Conservation (phyloP, 2,329 filamentous ascomycete genomes). For the Thermoascus crustaceus region DNA sequence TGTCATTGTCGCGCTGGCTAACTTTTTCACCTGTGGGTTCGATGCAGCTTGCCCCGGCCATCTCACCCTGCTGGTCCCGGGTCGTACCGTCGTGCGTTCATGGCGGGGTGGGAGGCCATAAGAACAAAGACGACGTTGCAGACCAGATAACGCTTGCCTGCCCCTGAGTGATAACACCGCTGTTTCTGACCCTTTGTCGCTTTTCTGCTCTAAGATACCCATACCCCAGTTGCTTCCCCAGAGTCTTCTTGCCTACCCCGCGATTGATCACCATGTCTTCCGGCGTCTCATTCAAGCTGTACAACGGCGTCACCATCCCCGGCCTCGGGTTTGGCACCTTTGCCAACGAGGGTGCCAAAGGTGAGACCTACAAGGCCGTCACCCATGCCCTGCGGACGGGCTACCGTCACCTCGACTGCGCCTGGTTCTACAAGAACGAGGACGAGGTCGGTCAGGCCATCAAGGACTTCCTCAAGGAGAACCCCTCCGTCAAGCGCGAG, state of each 20-base stretch:
- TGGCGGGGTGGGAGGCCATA: not conserved
- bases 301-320: constrained; percentile 54
- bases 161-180: no score
- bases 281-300: constrained; percentile 44
- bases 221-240: not conserved
- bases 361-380: constrained; percentile 50
- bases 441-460: constrained; percentile 46
- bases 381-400: constrained; percentile 43
- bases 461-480: constrained; percentile 47
- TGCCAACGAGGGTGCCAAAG: constrained; percentile 55
- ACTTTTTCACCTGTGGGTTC: constrained; percentile 8
- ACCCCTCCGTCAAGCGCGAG: constrained; percentile 38
- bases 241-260: not conserved
- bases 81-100: not conserved
- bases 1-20: constrained; percentile 17
- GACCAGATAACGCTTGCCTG: no score
- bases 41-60: not conserved
- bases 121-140: not conserved
- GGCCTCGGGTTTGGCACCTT: constrained; percentile 59
- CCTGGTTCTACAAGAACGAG: constrained; percentile 49
- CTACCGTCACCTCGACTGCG: constrained; percentile 50
- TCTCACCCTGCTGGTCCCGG: not conserved
- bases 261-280: constrained; percentile 44
- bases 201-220: not conserved
- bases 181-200: no score